Evolutionary conservation across 345 rosid genomes (phyloP).

Genomic region (Raphanus raphanistrum): DNA sequence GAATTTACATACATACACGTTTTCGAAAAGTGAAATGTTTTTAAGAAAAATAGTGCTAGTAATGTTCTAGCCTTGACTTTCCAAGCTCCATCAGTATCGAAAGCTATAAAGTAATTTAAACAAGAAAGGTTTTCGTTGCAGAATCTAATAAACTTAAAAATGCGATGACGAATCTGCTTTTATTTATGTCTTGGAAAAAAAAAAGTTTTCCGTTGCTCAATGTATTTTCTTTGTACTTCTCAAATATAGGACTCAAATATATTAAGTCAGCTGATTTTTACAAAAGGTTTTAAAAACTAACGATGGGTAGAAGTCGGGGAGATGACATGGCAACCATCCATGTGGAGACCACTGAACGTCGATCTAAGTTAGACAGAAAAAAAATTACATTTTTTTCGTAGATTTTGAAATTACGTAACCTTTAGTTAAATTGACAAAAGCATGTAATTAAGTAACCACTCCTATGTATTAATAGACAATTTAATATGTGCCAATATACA

Average conservation of each 20-base stretch:
- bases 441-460: not conserved
- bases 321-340: conserved; percentile 4
- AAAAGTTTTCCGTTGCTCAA: not conserved
- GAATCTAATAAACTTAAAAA: conserved; percentile 25
- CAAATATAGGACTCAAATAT: too few relatives aligned
- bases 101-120: not conserved
- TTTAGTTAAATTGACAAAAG: not conserved
- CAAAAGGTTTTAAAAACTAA: not conserved
- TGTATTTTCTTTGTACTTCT: not conserved
- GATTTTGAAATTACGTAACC: not conserved
- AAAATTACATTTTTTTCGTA: not conserved
- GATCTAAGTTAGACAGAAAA: not conserved
- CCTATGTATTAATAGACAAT: not conserved
- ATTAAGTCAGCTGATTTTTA: not conserved
- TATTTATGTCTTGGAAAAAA: not conserved
- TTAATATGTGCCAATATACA: not conserved
- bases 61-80: conserved; percentile 15
- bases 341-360: conserved; percentile 17
- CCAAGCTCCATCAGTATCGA: not conserved
- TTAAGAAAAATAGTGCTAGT: not conserved
- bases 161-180: not conserved
- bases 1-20: not conserved
- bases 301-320: not conserved
- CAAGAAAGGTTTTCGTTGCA: conserved; percentile 11
- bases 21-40: not conserved